phyloP scores from a whole-genome alignment of 2,329 filamentous ascomycete species.

The Pleomassaria siparia region DNA sequence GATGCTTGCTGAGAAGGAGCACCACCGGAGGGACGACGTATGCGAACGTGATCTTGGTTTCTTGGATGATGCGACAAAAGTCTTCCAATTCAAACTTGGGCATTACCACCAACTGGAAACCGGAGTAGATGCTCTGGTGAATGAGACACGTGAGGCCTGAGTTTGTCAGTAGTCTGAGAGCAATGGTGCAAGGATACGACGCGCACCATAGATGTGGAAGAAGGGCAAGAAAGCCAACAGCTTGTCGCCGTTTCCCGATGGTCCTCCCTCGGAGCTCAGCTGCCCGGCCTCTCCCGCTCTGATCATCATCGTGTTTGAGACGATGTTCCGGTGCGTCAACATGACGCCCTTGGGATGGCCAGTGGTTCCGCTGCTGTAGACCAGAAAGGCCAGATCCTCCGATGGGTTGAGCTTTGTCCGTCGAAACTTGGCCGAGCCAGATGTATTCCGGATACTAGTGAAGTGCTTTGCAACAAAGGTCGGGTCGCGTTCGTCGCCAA shows the following conservation, averaged over 20 bases:
- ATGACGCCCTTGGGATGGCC: constrained; percentile 90
- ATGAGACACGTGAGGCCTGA: constrained; percentile 71
- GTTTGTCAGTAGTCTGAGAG: constrained; percentile 9
- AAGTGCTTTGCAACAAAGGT: constrained; percentile 68
- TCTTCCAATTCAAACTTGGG: constrained; percentile 78
- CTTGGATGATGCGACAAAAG: constrained; percentile 76
- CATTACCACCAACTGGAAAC: constrained; percentile 70
- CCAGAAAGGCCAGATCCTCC: constrained; percentile 78
- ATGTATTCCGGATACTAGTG: constrained; percentile 66
- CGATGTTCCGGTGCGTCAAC: constrained; percentile 79
- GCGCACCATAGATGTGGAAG: constrained; percentile 83
- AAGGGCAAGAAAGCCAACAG: constrained; percentile 82
- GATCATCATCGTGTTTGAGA: constrained; percentile 64
- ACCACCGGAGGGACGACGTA: constrained; percentile 87
- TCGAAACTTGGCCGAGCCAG: constrained; percentile 59
- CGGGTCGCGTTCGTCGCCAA: constrained; percentile 69
- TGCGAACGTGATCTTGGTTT: constrained; percentile 71
- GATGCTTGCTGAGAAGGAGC: constrained; percentile 77
- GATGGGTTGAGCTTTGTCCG: constrained; percentile 65
- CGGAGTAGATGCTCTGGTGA: constrained; percentile 66
- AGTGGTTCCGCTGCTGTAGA: constrained; percentile 89
- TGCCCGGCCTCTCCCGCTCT: constrained; percentile 49
- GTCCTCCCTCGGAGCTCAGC: constrained; percentile 59
- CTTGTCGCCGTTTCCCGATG: constrained; percentile 66
- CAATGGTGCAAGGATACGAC: neutral